phyloP scores from a whole-genome alignment of 371 early-diverging fungal species.

The Mortierella sp. region DNA sequence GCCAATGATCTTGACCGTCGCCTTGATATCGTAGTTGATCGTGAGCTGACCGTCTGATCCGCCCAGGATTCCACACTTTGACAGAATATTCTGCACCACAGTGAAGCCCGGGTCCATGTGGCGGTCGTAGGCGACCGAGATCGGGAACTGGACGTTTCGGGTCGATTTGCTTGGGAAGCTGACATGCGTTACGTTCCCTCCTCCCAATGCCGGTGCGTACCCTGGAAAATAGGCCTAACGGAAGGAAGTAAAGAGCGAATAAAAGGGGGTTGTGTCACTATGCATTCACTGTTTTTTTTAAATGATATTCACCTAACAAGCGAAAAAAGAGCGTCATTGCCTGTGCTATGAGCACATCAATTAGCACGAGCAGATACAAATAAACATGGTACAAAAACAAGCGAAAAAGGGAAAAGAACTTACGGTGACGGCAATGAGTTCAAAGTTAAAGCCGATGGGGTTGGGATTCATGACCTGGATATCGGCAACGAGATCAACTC shows the following conservation, averaged over 20 bases:
- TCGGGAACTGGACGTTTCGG: constrained; percentile 62
- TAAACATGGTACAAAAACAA: neutral
- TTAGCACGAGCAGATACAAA: too few species aligned
- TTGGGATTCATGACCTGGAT: constrained; percentile 71
- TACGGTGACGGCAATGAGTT: constrained; percentile 62
- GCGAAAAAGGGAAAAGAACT: neutral
- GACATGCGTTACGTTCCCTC: constrained; percentile 61
- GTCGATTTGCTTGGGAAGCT: constrained; percentile 61
- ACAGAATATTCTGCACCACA: constrained; percentile 57
- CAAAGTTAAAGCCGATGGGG: constrained; percentile 65
- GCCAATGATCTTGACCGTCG: constrained; percentile 61
- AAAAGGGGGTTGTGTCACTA: neutral
- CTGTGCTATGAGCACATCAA: neutral
- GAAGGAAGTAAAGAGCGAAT: neutral
- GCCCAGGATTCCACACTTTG: constrained; percentile 62
- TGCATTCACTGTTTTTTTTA: neutral
- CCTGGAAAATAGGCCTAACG: constrained; percentile 67
- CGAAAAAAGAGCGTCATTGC: neutral
- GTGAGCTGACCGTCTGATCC: constrained; percentile 43
- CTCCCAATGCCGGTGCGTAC: constrained; percentile 61
- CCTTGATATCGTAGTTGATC: constrained; percentile 64
- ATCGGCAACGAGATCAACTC: constrained; percentile 36
- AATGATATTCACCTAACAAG: neutral
- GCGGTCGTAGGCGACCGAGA: constrained; percentile 58
- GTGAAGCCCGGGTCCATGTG: constrained; percentile 45